Conservation (phyloP, 176 grass and related monocot species). For the Tillandsia leiboldiana region DNA sequence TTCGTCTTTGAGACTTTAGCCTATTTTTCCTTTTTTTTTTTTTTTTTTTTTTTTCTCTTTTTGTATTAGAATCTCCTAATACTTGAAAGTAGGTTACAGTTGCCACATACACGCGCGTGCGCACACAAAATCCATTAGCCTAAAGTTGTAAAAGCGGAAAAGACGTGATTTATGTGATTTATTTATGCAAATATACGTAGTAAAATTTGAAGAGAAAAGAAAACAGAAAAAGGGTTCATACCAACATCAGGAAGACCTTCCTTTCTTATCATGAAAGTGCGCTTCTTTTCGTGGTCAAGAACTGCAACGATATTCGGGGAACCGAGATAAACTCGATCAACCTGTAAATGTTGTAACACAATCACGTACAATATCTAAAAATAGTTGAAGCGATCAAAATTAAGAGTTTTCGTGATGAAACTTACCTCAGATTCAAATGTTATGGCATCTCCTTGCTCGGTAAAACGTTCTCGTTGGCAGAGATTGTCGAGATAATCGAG, state of each 20-base stretch:
- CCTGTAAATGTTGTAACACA: constrained; percentile 26
- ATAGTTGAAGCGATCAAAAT: no score
- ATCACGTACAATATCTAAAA: background rate
- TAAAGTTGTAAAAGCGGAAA: background rate
- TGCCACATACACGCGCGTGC: no score
- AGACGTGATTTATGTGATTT: background rate
- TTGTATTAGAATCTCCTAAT: no score
- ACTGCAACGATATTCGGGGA: constrained; percentile 83
- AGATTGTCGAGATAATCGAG: constrained; percentile 93
- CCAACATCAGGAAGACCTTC: constrained; percentile 82
- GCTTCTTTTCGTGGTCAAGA: constrained; percentile 96
- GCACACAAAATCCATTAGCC: background rate
- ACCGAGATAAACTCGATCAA: constrained; percentile 76
- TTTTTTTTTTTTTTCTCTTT: no score
- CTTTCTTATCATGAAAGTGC: constrained; percentile 66
- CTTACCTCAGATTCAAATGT: constrained; percentile 92
- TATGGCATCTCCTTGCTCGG: constrained; percentile 87
- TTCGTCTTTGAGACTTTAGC: no score
- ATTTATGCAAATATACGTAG: background rate
- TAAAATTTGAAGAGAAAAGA: background rate
- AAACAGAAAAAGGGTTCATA: constrained; percentile 8
- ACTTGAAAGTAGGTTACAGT: no score
- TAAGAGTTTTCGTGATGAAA: background rate
- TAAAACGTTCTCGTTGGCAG: constrained; percentile 59
- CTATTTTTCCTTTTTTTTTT: no score